phyloP scores from a whole-genome alignment of 345 rosid species.

The Populus euphratica region DNA sequence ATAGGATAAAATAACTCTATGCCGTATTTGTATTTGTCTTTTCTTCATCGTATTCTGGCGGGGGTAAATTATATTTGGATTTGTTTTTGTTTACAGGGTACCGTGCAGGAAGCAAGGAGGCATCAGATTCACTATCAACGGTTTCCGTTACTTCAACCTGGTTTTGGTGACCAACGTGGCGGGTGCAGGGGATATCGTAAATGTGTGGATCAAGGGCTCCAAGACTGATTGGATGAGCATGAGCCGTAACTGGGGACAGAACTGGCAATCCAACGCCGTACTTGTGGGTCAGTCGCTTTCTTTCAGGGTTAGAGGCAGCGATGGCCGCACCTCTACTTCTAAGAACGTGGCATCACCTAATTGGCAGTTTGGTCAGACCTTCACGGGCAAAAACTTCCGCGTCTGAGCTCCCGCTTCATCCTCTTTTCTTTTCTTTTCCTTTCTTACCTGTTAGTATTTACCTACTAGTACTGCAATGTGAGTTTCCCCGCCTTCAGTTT shows the following conservation, averaged over 20 bases:
- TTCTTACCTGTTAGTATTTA: no score
- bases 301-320: conserved; percentile 46
- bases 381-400: conserved; percentile 51
- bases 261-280: conserved; percentile 65
- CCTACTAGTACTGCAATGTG: no score
- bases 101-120: conserved; percentile 61
- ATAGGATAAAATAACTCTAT: no score
- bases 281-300: conserved; percentile 56
- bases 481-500: conserved; percentile 13
- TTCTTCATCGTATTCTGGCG: no score
- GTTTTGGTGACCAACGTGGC: conserved; percentile 64
- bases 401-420: conserved; percentile 6
- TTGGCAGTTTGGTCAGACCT: conserved; percentile 64
- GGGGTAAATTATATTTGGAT: no score
- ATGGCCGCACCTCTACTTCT: conserved; percentile 47
- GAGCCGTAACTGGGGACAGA: conserved; percentile 78
- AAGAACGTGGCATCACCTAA: conserved; percentile 39
- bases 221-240: conserved; percentile 54
- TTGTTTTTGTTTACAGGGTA: conserved; percentile 31
- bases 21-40: no score
- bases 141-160: conserved; percentile 68
- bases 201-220: conserved; percentile 51
- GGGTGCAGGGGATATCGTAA: conserved; percentile 58
- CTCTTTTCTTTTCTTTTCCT: no score
- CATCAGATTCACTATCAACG: conserved; percentile 66